Conservation (phyloP, 768 basidiomycete genomes). For the Lepiota subincarnata region DNA sequence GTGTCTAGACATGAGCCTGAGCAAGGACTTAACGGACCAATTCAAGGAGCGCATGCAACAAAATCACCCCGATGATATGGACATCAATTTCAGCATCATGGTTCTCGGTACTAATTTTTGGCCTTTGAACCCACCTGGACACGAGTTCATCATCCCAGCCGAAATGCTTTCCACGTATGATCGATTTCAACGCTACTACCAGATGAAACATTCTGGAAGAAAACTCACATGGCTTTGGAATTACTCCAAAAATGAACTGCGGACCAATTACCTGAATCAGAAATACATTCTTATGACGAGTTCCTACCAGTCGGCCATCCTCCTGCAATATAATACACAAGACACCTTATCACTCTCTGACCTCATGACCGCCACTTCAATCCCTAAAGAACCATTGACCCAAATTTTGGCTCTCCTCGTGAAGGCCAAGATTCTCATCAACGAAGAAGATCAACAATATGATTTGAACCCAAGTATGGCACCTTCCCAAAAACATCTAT, state of each 20-base stretch:
- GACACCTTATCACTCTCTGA: slow-evolving; percentile 84
- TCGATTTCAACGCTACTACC: slow-evolving; percentile 90
- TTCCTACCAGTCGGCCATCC: slow-evolving; percentile 92
- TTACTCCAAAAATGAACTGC: slow-evolving; percentile 93
- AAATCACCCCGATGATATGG: slow-evolving; percentile 72
- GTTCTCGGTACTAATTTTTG: slow-evolving; percentile 96
- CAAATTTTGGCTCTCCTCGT: slow-evolving; percentile 67
- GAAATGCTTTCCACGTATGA: slow-evolving; percentile 88
- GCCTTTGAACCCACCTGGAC: slow-evolving; percentile 80
- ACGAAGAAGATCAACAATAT: slow-evolving; percentile 85
- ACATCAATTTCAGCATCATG: slow-evolving; percentile 89
- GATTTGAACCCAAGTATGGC: slow-evolving; percentile 73
- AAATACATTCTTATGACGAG: slow-evolving; percentile 97
- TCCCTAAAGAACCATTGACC: slow-evolving; percentile 73
- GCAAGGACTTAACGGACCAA: slow-evolving; percentile 91
- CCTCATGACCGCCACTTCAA: slow-evolving; percentile 71
- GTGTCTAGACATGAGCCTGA: slow-evolving; percentile 80
- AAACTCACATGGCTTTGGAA: slow-evolving; percentile 99
- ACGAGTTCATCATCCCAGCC: slow-evolving; percentile 84
- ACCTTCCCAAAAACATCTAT: background rate
- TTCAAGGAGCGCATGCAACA: slow-evolving; percentile 93
- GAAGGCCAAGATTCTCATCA: slow-evolving; percentile 85
- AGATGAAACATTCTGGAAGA: slow-evolving; percentile 88
- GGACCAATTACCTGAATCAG: slow-evolving; percentile 88
- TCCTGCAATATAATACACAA: slow-evolving; percentile 89